Percentiles rank a stretch among this genome's conserved stretches.
These are phyloP conservation scores for Suhomyces taliae DNA, from an alignment of 1,139 yeast species.

Conservation along the genomic window DNA sequence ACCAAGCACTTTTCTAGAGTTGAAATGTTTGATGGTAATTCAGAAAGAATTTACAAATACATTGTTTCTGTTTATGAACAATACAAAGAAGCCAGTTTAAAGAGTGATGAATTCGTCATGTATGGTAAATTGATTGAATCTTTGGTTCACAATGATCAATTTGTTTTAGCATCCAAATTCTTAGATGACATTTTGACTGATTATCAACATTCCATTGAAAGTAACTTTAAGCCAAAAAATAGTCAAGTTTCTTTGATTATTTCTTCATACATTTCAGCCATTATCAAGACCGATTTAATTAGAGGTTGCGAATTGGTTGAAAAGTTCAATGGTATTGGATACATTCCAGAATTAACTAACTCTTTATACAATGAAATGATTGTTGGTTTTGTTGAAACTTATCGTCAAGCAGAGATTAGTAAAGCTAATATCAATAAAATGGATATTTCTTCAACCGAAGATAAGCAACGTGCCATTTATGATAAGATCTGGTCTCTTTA, in stretches of 20 bases:
- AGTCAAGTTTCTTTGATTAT: conserved; percentile 29
- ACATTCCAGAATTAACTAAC: conserved; percentile 41
- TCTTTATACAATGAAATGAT: conserved; percentile 35
- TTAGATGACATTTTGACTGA: conserved; percentile 47
- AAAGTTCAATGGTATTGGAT: conserved; percentile 33
- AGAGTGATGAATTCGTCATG: conserved; percentile 42
- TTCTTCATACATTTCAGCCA: conserved; percentile 32
- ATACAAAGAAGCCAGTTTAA: conserved; percentile 18
- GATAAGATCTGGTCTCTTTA: conserved; percentile 35
- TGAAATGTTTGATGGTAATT: conserved; percentile 16
- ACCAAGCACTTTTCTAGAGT: conserved; percentile 22
- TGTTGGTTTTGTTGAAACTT: conserved; percentile 23
- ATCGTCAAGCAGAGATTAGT: conserved; percentile 17
- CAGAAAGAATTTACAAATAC: conserved; percentile 25
- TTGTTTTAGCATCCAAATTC: conserved; percentile 52
- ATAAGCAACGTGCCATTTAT: conserved; percentile 11
- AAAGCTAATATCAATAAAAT: conserved; percentile 1
- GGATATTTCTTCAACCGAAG: background rate
- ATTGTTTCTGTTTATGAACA: conserved; percentile 28
- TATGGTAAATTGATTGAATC: conserved; percentile 54
- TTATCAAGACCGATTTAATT: conserved; percentile 22
- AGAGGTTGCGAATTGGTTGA: conserved; percentile 29
- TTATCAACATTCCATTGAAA: conserved; percentile 23
- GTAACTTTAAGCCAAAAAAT: conserved; percentile 21
- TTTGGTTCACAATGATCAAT: conserved; percentile 49